phyloP scores from a whole-genome alignment of 345 rosid genomes.

The Toxicodendron radicans region DNA sequence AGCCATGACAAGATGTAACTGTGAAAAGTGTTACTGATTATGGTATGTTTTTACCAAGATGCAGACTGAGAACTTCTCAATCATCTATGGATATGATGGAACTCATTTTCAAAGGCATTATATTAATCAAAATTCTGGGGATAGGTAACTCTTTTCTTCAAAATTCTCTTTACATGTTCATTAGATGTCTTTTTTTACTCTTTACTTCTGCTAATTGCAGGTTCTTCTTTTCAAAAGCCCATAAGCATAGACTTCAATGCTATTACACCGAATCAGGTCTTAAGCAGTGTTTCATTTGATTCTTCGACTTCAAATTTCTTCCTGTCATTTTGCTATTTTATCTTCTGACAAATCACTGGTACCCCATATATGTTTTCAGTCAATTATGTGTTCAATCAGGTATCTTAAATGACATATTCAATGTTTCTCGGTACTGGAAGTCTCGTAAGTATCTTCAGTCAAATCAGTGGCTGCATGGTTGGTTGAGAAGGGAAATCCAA shows the following conservation, averaged over 20 bases:
- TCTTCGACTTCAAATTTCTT: conserved; percentile 10
- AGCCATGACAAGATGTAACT: too few relatives aligned
- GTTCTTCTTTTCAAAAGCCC: conserved; percentile 62
- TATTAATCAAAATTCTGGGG: conserved; percentile 33
- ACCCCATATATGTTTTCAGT: conserved; percentile 21
- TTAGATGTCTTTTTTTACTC: conserved; percentile 11
- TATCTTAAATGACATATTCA: conserved; percentile 44
- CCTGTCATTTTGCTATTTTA: conserved; percentile 9
- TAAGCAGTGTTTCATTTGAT: conserved; percentile 25
- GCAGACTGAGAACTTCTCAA: conserved; percentile 69
- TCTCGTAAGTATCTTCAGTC: conserved; percentile 54
- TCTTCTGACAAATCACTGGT: conserved; percentile 3
- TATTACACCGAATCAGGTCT: conserved; percentile 75
- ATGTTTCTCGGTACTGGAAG: conserved; percentile 67
- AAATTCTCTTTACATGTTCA: background rate
- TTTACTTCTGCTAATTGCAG: conserved; percentile 38
- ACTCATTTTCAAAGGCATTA: conserved; percentile 62
- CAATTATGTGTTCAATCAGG: conserved; percentile 47
- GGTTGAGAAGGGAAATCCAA: conserved; percentile 88
- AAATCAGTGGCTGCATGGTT: conserved; percentile 59
- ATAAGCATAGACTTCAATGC: conserved; percentile 69
- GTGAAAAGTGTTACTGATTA: conserved; percentile 7
- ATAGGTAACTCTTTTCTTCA: conserved; percentile 46
- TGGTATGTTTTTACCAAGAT: conserved; percentile 19
- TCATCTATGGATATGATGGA: conserved; percentile 70